Percentiles rank a stretch among this genome's conserved stretches.
Conservation (phyloP, 192 early-diverging fungal species). For the Backusella circina region DNA sequence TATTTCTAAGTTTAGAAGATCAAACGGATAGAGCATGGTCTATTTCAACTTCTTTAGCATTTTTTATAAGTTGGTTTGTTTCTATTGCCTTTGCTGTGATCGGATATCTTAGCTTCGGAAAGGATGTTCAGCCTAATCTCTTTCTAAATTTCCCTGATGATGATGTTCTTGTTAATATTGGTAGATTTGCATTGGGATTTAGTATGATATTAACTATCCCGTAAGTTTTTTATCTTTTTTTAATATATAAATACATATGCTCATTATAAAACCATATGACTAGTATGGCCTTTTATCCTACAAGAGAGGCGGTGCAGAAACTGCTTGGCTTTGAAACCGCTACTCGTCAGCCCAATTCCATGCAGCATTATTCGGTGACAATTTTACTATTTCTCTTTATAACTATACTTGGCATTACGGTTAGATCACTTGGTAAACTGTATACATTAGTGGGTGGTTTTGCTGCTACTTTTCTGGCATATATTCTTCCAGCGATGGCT, state of each 20-base stretch:
- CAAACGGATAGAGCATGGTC: conserved; percentile 50
- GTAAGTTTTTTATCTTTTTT: conserved; percentile 27
- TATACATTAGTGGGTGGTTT: conserved; percentile 49
- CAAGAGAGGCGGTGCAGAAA: conserved; percentile 46
- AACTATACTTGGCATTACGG: conserved; percentile 32
- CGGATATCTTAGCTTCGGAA: conserved; percentile 62
- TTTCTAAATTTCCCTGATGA: conserved; percentile 61
- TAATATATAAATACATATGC: not conserved
- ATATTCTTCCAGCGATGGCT: conserved; percentile 43
- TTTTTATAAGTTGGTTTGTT: conserved; percentile 42
- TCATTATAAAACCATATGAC: not conserved
- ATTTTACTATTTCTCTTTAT: conserved; percentile 34
- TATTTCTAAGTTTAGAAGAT: conserved; percentile 46
- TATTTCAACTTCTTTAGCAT: conserved; percentile 45
- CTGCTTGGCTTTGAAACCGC: conserved; percentile 42
- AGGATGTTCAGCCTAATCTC: conserved; percentile 58
- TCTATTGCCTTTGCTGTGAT: conserved; percentile 60
- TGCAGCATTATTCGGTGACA: conserved; percentile 39
- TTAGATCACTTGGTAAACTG: conserved; percentile 40
- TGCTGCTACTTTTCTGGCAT: conserved; percentile 43
- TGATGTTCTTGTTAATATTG: conserved; percentile 56
- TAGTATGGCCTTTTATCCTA: conserved; percentile 44
- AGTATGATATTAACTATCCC: conserved; percentile 61
- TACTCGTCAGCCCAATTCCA: conserved; percentile 19
- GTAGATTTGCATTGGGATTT: conserved; percentile 55